Percentiles rank a stretch among this genome's conserved stretches.
Evolutionary conservation across 1,284 basidiomycete species (phyloP).

Genomic region (Cryptococcus sp.): DNA sequence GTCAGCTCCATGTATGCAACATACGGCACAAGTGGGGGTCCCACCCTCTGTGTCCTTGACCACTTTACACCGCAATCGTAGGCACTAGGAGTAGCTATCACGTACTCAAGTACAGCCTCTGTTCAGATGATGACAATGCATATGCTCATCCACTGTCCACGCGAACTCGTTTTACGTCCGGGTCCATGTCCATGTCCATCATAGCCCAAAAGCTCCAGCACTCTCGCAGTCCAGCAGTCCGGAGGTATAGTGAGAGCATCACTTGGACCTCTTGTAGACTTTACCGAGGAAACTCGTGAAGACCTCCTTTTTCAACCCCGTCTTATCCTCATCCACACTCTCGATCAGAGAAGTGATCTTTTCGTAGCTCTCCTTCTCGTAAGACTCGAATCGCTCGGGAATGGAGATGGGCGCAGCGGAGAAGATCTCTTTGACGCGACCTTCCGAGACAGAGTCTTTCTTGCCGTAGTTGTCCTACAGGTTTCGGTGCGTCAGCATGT

Average conservation of each 20-base stretch:
- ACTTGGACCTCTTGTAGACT: constrained; percentile 86
- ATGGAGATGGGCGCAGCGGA: constrained; percentile 67
- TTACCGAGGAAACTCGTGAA: constrained; percentile 84
- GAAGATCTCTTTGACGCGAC: constrained; percentile 73
- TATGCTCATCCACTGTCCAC: too few species aligned
- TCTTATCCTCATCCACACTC: constrained; percentile 64
- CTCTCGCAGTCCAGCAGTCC: too few species aligned
- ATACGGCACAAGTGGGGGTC: too few species aligned
- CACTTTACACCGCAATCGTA: too few species aligned
- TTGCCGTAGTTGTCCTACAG: constrained; percentile 80
- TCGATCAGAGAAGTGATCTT: constrained; percentile 68
- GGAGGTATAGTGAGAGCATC: constrained; percentile 24
- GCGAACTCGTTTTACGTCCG: too few species aligned
- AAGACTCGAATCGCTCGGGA: constrained; percentile 67
- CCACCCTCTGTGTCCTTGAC: too few species aligned
- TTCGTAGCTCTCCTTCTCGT: constrained; percentile 75
- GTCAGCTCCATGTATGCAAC: too few species aligned
- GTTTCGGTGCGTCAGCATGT: neutral
- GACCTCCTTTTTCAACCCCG: constrained; percentile 73
- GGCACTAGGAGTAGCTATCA: too few species aligned
- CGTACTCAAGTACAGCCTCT: too few species aligned
- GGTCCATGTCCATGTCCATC: neutral
- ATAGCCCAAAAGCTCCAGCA: neutral
- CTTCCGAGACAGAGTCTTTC: constrained; percentile 69
- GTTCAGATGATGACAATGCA: too few species aligned